Base-by-base conservation (phyloP, 768 basidiomycete species). In the Mycena vulgaris region DNA sequence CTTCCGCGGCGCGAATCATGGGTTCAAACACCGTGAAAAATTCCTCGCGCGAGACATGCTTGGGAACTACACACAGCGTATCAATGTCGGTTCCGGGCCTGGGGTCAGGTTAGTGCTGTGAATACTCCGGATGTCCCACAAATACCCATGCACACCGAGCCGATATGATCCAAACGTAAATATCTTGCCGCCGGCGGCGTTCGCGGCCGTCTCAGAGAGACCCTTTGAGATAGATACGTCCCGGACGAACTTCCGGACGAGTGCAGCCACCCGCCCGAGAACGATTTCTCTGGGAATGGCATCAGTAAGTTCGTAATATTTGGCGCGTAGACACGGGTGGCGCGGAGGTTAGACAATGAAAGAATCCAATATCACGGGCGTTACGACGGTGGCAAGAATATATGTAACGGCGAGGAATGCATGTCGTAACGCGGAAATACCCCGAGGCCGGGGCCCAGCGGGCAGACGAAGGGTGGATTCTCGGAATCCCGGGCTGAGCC, bases 131-230 rank as follows among this genome's bases (percentile, higher is more conserved):
- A n/a, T n/a, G n/a, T n/a, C n/a, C n/a, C n/a, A n/a, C n/a, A n/a
- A n/a, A n/a, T n/a, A n/a, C n/a, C n/a, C 94, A 80, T 99, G 98
- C 21, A 99, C 98, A 67, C 98, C 98, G 45, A 99, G 85, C 75
- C 98, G 93, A 86, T 98, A 99, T 55, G 96, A 98, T 40, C 98
- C 98, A 80, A 97, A 99, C 4, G 98, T 99, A 80, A 96, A 99
- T 79, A 99, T 99, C 85, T 99, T 97, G 70, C 97, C 98, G 60
- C 98, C 98, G 8, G 98, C 95, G 53, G 94, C 92, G 63, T 83
- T 89, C 6, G 97, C 96, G 2, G 95, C 93, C 17, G 92, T 81
- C 71, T 98, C 96, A 31, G 96, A 97, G 51, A 97, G 84, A 7
- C 97, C 97, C 52, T 87, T 89, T 42, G 89, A 82, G 61, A 97